Base-by-base conservation (phyloP, 257 asterid species). In the Paulownia fortunei region DNA sequence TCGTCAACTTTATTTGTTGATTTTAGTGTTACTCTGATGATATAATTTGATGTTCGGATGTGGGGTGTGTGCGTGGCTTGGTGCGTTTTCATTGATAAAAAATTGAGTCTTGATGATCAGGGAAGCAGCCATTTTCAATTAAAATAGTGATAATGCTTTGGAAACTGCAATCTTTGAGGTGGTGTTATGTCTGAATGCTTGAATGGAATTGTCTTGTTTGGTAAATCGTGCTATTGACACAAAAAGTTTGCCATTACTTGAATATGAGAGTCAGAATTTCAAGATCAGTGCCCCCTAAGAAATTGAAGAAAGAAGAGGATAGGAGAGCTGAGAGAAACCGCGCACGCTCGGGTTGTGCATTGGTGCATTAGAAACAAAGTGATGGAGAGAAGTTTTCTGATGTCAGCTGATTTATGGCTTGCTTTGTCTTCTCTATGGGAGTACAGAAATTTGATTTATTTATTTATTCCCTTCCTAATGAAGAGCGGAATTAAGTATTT, bases 271-370 rank as follows among this genome's bases (percentile, higher is more conserved):
- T 72, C 56, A 16, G 62, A 63, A 60, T 82, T 61, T 76, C 81
- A 51, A 85, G 83, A 83, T 76, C 76, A 60, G 58, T 79, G 64
- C 37, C 62, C 62, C 79, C 74, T 62, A 18, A 32, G 69, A 79
- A 66, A 68, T 68, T 82, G 76, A 73, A 54, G 42, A 55, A 7
- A 6, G 64, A 68, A 77, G 26, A 6, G 56, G 34, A 64, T 42
- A 46, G 16, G 44, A 19, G 47, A 70, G 73, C 26, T 47, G 56
- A 55, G 42, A 63, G 13, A 30, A 80, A 82, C 47, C 44, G 44
- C 69, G 64, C 52, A 27, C 15, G 37, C 24, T 37, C 49, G 41
- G 47, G 51, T 59, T 79, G 27, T 52, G 72, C 80, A 42, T 19
- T 71, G 62, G 68, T 63, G 76, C 11, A 46, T 51, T 78, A 23